Evolutionary conservation across 2,329 filamentous ascomycete genomes (phyloP).

Genomic region (Aureobasidium mangrovei): DNA sequence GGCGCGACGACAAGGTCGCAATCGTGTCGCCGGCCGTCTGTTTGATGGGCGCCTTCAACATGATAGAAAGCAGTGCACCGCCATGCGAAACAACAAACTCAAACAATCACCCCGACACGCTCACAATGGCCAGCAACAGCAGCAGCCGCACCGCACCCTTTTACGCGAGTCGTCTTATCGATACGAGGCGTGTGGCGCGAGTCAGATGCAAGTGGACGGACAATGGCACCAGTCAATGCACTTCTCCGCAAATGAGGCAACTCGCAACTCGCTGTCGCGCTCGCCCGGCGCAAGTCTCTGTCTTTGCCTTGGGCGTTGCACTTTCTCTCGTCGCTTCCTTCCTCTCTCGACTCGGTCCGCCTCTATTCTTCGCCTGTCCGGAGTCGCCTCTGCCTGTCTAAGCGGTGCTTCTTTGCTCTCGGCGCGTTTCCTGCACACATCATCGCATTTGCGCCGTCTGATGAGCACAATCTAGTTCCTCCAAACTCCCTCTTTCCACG

Average conservation of each 20-base stretch:
- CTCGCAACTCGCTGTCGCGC: no score
- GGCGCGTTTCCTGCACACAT: neutral
- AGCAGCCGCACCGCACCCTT: neutral
- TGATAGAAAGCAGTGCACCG: conserved; percentile 20
- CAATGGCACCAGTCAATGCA: neutral
- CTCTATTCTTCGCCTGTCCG: neutral
- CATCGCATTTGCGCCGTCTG: neutral
- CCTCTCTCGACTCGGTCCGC: neutral
- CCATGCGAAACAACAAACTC: neutral
- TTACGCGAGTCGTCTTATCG: conserved; percentile 3
- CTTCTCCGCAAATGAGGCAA: no score
- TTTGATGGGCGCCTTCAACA: conserved; percentile 71
- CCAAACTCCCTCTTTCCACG: neutral
- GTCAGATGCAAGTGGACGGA: neutral
- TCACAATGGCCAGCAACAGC: neutral
- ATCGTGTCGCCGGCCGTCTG: conserved; percentile 96
- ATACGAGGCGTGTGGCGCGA: neutral
- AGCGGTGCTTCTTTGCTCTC: neutral
- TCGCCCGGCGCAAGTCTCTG: neutral
- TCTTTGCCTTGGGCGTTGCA: neutral
- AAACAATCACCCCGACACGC: conserved; percentile 3
- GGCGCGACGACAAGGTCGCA: conserved; percentile 73
- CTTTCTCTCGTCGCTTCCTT: neutral
- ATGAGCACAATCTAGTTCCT: neutral
- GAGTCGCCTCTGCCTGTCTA: neutral